Percentiles rank a stretch among this genome's conserved stretches.
phyloP scores from a whole-genome alignment of 192 early-diverging fungal species.

The Gonapodya sp. region DNA sequence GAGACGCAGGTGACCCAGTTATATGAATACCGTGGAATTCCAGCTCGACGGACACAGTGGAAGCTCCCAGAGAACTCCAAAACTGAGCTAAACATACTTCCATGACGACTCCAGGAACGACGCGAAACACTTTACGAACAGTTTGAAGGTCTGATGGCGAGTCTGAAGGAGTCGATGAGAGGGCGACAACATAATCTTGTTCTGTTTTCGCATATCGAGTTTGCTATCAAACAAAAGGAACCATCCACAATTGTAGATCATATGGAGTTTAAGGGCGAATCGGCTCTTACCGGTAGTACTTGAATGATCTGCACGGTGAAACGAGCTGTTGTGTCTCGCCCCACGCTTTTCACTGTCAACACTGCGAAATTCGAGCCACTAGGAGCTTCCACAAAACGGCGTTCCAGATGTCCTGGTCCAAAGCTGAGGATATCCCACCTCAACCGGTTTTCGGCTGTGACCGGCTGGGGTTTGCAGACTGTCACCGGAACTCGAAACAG shows the following conservation, averaged over 20 bases:
- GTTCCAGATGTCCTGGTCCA: conserved; percentile 63
- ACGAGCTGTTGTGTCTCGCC: conserved; percentile 40
- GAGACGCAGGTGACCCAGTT: conserved; percentile 18
- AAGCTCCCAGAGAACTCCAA: conserved; percentile 70
- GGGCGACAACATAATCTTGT: conserved; percentile 37
- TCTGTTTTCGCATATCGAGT: conserved; percentile 51
- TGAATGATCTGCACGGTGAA: conserved; percentile 69
- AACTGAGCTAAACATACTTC: conserved; percentile 83
- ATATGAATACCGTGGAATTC: conserved; percentile 72
- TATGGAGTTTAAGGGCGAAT: no score
- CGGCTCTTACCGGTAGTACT: conserved; percentile 38
- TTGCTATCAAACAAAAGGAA: conserved; percentile 24
- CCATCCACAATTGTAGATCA: no score
- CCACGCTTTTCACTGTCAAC: conserved; percentile 20
- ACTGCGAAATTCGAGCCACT: conserved; percentile 68
- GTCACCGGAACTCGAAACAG: conserved; percentile 83
- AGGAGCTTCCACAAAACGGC: conserved; percentile 77
- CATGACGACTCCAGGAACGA: conserved; percentile 59
- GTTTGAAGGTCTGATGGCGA: conserved; percentile 43
- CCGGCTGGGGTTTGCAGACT: conserved; percentile 64
- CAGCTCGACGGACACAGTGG: conserved; percentile 56
- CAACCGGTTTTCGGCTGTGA: conserved; percentile 30
- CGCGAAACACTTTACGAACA: conserved; percentile 43
- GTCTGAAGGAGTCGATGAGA: conserved; percentile 53
- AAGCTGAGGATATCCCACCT: conserved; percentile 52